Evolutionary conservation across 139 green algal genomes (phyloP), one percentile per base, ranked within the genome.

Genomic region (Asterochloris erici): DNA sequence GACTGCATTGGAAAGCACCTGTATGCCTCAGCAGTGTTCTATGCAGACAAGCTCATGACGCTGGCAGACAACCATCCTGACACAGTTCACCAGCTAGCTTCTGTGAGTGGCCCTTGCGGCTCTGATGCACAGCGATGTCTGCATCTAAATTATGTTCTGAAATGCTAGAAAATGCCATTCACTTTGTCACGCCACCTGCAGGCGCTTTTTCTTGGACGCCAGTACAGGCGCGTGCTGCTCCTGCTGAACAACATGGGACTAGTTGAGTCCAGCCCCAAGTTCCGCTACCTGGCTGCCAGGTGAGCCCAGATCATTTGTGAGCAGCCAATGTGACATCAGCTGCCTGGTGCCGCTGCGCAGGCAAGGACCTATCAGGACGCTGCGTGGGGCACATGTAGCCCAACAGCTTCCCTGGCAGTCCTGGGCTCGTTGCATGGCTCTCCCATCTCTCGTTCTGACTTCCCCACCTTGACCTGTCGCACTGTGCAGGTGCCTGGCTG

Each of bases 11-110:
- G 88, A 23, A 98, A 98, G 85, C 95, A 98, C 82, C 81, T 98
- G 68, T 93, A 96, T 78, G 81, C 88, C 2, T 95, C 94, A 0
- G 96, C 96, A 0, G 88, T 94, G 0, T 99, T 99, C 79, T 98
- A 96, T 70, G 96, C 96, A 0, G 96, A 99, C 82, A 99, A 99
- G 88, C 88, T 99, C 14, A 90, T 95, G 0, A 94, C 89, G 0
- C 79, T 99, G 11, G 93, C 89, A 17, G 84, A 84, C 14, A 82
- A 83, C 28, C 83, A 81, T 0, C 87, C 90, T 9, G 89, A 24
- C 21, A 71, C 66, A 9, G 66, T 71, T 71, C 66, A 24, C 21
- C 66, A 71, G 19, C 17, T 71, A 9, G 66, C 66, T 2, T 71
- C 66, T 13, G 24, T 62, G 27, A n/a, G 27, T 60, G 73, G n/a